phyloP scores from a whole-genome alignment of 78 protist genomes.

The Tieghemostelium lacteum region DNA sequence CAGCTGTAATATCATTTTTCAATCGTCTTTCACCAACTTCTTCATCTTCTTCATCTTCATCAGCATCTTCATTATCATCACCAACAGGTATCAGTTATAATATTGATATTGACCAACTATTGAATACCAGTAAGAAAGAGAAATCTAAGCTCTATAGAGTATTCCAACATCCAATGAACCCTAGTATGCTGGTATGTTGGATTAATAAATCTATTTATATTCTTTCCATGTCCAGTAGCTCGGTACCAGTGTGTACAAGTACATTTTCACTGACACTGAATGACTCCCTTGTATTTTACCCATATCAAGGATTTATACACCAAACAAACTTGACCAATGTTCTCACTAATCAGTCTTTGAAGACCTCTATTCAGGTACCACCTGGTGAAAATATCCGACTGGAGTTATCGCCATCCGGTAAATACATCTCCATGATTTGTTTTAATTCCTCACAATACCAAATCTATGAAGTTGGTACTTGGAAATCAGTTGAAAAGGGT shows the following conservation, averaged over 20 bases:
- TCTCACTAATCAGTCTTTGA: not conserved
- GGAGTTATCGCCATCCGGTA: slow-evolving; percentile 37
- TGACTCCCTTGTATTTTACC: slow-evolving; percentile 30
- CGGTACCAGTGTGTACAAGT: slow-evolving; percentile 14
- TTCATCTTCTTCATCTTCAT: not conserved
- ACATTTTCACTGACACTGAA: not conserved
- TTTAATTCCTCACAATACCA: slow-evolving; percentile 8
- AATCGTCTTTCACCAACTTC: not conserved
- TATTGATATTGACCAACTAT: slow-evolving; percentile 32
- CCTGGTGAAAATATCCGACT: not conserved
- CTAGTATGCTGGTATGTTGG: slow-evolving; percentile 44
- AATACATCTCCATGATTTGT: not conserved
- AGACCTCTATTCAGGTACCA: slow-evolving; percentile 28
- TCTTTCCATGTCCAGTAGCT: slow-evolving; percentile 8
- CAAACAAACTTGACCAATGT: not conserved
- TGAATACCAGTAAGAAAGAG: slow-evolving; percentile 45
- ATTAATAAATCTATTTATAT: slow-evolving; percentile 39
- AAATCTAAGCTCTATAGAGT: slow-evolving; percentile 53
- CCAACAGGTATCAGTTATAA: not conserved
- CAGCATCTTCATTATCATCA: too few relatives aligned
- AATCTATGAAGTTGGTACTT: slow-evolving; percentile 30
- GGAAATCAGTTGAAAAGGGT: slow-evolving; percentile 59
- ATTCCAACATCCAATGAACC: slow-evolving; percentile 56
- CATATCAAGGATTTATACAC: slow-evolving; percentile 25
- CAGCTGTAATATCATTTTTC: slow-evolving; percentile 34